Percentiles rank a stretch among this genome's conserved stretches.
These are phyloP conservation scores for Penicillium thymicola DNA, from an alignment of 2,329 filamentous ascomycete species.

Conservation along the genomic window DNA sequence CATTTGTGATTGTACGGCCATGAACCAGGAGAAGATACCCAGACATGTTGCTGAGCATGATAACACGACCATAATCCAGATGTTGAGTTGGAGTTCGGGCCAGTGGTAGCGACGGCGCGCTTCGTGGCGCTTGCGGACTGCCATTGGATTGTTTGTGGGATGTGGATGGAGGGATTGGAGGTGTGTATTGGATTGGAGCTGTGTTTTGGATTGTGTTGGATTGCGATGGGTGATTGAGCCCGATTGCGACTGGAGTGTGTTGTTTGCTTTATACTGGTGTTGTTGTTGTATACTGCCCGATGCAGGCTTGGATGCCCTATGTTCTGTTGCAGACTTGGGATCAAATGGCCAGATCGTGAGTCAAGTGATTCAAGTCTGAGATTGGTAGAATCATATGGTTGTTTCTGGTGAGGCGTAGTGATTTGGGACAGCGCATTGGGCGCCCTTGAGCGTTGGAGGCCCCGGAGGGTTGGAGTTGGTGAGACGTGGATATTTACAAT, in stretches of 20 bases:
- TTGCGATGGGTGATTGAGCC: neutral
- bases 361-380: neutral
- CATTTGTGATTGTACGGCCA: conserved; percentile 56
- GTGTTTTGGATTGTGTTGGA: neutral
- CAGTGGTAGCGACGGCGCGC: conserved; percentile 55
- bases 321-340: neutral
- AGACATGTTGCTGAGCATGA: conserved; percentile 56
- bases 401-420: conserved; percentile 3
- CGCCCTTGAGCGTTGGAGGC: conserved; percentile 12
- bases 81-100: conserved; percentile 63
- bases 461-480: neutral
- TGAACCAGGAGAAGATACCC: conserved; percentile 60
- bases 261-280: neutral
- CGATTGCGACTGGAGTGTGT: neutral
- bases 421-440: conserved; percentile 26
- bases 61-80: conserved; percentile 63
- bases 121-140: conserved; percentile 32
- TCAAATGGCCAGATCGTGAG: neutral
- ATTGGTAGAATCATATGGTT: conserved; percentile 2
- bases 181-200: neutral
- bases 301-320: conserved; percentile 5
- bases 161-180: neutral
- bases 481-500: conserved; percentile 6
- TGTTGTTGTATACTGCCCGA: conserved; percentile 4
- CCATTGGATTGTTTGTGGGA: conserved; percentile 24